Evolutionary conservation across 768 basidiomycete species (phyloP), one percentile per base, ranked within the genome.

Genomic region (Lactifluus subvellereus): DNA sequence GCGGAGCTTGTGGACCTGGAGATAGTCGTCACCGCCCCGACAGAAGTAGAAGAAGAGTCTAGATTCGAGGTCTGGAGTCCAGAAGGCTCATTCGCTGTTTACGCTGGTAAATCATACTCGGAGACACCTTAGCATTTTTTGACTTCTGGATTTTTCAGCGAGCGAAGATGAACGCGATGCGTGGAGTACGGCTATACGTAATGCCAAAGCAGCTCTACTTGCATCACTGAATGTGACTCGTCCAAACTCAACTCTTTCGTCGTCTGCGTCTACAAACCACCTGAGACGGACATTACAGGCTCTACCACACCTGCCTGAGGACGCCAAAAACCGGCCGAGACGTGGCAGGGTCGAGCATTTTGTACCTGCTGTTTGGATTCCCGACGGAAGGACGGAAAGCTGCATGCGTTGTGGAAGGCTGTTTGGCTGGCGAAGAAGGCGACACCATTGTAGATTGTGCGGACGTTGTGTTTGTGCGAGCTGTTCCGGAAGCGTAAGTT

Each of bases 321-420:
- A 84, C 30, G 71, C 69, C 60, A 68, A 48, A 33, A 55, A 64
- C 57, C 71, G 68, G 45, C 73, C 79, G 67, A 75, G 78, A 67
- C 72, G 84, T 47, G 77, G 79, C 10, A 81, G 76, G 70, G 87
- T 89, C 58, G 89, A 89, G 50, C 84, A 89, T 72, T 96, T 93
- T 77, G 84, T 93, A 1, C 94, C 94, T 5, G 89, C 94, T 0
- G 83, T 96, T 30, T 97, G 94, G 94, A 86, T 95, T 35, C 92
- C 94, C 0, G 92, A 97, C 70, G 82, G 84, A 62, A 89, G 82
- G 72, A 87, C 90, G n/a, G 82, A 83, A 58, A 78, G 80, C 22
- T 97, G 94, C 71, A 94, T 93, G 92, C 79, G 89, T 10, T 97
- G 94, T 69, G 84, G 84, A 6, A 76, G 82, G 47, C 71, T 80